These are phyloP conservation scores for Candida ponderosae DNA, from an alignment of 805 yeast genomes.

Conservation along the genomic window DNA sequence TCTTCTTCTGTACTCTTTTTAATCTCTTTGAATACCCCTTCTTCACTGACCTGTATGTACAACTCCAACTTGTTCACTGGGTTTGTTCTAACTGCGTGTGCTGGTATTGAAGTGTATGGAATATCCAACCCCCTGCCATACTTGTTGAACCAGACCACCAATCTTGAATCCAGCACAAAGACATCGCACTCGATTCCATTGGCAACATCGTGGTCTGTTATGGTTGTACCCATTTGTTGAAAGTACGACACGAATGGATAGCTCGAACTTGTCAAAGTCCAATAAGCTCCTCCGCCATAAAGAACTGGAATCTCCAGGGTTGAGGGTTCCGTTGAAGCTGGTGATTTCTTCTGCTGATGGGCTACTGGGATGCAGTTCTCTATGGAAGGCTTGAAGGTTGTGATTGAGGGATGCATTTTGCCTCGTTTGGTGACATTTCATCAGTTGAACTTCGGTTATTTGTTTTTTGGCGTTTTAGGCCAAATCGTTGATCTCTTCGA, in stretches of 20 bases:
- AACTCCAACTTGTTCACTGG: conserved; percentile 2
- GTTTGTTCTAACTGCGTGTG: conserved; percentile 13
- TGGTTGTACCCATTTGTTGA: conserved; percentile 1
- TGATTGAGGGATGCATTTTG: neutral
- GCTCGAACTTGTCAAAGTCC: conserved; percentile 13
- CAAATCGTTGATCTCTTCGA: too few relatives aligned
- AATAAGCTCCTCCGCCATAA: conserved; percentile 34
- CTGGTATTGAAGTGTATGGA: conserved; percentile 20
- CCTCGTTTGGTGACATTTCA: too few relatives aligned
- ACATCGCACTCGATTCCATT: conserved; percentile 20
- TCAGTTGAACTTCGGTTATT: too few relatives aligned
- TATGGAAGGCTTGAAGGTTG: conserved; percentile 23
- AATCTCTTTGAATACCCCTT: conserved; percentile 6
- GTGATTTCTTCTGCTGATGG: conserved; percentile 6
- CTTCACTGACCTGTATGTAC: conserved; percentile 8
- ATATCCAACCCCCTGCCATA: conserved; percentile 28
- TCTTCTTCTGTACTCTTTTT: neutral
- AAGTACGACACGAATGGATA: conserved; percentile 6
- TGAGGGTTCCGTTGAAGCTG: conserved; percentile 12
- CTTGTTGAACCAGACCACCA: conserved; percentile 31
- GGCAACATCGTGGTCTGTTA: conserved; percentile 4
- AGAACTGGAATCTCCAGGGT: conserved; percentile 23
- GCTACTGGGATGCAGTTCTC: conserved; percentile 24
- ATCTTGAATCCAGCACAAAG: conserved; percentile 27
- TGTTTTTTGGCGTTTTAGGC: too few relatives aligned